These are phyloP conservation scores for Rhododendron mucronatum DNA, from an alignment of 148 eudicot species.

Conservation along the genomic window DNA sequence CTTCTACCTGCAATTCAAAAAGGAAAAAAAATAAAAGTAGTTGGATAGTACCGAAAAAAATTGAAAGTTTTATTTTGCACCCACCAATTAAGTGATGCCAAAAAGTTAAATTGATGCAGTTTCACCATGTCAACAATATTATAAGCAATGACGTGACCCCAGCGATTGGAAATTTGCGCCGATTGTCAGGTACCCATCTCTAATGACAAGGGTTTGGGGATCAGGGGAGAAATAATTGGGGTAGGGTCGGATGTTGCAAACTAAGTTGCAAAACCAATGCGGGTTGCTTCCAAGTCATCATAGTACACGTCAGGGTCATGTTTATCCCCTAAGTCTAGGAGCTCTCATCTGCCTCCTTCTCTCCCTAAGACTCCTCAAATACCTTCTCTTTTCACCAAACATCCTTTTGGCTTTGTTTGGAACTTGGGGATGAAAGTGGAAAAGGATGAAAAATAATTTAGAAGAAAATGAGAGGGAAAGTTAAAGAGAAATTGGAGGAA, in stretches of 20 bases:
- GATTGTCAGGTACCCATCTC: neutral
- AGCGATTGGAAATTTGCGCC: neutral
- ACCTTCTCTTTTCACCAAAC: neutral
- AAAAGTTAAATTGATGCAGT: neutral
- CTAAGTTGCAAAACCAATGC: neutral
- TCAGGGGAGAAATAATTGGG: neutral
- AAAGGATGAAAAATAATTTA: too few species aligned
- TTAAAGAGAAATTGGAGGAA: too few species aligned
- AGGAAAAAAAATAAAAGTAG: neutral
- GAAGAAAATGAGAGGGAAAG: too few species aligned
- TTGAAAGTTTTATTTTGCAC: neutral
- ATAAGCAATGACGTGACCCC: neutral
- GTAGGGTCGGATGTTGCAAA: neutral
- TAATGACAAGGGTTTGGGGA: neutral
- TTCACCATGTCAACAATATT: neutral
- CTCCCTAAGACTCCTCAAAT: neutral
- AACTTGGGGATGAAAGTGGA: too few species aligned
- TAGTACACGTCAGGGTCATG: neutral
- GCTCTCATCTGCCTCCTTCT: neutral
- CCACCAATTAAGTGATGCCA: neutral
- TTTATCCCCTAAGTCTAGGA: neutral
- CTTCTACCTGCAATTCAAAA: slow-evolving; percentile 59
- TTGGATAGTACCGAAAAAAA: neutral
- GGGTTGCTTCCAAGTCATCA: neutral
- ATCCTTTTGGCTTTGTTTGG: neutral